Evolutionary conservation across 129 eudicot species (phyloP), one percentile per base, ranked within the genome.

Genomic region (Gnaphalium uliginosum): DNA sequence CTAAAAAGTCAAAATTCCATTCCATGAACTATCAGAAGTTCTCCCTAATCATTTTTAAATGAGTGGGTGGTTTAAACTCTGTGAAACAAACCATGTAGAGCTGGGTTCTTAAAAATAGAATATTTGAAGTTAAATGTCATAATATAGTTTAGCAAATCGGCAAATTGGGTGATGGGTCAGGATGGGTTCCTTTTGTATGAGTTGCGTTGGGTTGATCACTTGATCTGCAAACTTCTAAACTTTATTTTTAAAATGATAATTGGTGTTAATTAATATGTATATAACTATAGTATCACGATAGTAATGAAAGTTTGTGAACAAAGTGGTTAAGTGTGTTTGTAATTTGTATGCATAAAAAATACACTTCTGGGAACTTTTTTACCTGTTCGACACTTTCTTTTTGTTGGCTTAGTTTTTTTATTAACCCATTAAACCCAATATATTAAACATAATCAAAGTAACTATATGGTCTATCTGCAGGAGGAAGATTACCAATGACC

Each of bases 401-500:
- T 15, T 15, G 0, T 68, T 68, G 2, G 19, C 11, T 13, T 23
- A 66, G 0, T 18, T 22, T 18, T 39, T 18, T 54, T 6, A 54
- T 29, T 0, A 35, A 35, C 41, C 11, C 41, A 35, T 59, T 66
- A 6, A 9, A 32, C 15, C 6, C 3, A 9, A 18, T 65, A 4
- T 8, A 29, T 29, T 29, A 17, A 6, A 63, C 11, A 30, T 30
- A 2, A 30, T 25, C 9, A 62, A 57, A 9, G 2, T 15, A 60
- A 13, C 19, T 14, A 3, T 18, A 2, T 61, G 39, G 22, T 14
- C 1, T 24, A 0, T 64, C 11, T 81, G 63, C 72, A 90, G 96
- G 93, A 26, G 93, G 93, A 59, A 81, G 85, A 78, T 77, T 90
- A 71, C 93, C 96, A 0, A 23, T 87, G 81, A 90, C 96, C 13